Evolutionary conservation across 164 flowering plant genomes (phyloP).

Genomic region (Vitis amurensis): DNA sequence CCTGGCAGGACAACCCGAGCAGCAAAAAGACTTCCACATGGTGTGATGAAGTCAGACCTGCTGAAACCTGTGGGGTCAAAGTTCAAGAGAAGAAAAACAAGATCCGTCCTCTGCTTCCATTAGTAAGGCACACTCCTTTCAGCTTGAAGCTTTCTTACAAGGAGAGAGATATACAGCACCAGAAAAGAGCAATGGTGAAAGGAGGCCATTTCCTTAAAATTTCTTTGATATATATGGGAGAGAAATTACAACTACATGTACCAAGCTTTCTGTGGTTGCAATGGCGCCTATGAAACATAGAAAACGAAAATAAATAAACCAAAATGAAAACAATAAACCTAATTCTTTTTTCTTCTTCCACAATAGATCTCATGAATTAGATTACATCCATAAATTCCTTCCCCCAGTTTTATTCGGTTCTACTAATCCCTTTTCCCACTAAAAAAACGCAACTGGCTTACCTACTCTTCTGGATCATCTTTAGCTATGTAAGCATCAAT

Average conservation of each 20-base stretch:
- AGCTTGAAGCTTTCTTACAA: too few relatives aligned
- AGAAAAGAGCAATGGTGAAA: background rate
- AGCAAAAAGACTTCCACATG: too few relatives aligned
- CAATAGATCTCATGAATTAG: conserved; percentile 43
- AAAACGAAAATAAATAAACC: conserved; percentile 9
- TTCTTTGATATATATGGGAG: conserved; percentile 35
- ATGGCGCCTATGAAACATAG: conserved; percentile 31
- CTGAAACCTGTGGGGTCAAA: too few relatives aligned
- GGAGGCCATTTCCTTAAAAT: conserved; percentile 21
- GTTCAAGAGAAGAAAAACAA: too few relatives aligned
- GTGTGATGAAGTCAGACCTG: too few relatives aligned
- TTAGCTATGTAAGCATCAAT: conserved; percentile 12
- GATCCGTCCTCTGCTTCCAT: too few relatives aligned
- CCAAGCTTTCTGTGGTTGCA: conserved; percentile 32
- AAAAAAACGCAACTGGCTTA: conserved; percentile 23
- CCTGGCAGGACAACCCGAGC: too few relatives aligned
- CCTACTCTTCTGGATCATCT: conserved; percentile 16
- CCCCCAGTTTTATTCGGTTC: conserved; percentile 46
- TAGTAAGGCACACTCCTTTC: too few relatives aligned
- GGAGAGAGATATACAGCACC: too few relatives aligned
- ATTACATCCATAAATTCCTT: conserved; percentile 22
- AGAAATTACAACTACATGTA: conserved; percentile 33
- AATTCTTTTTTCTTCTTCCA: conserved; percentile 19
- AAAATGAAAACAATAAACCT: conserved; percentile 32
- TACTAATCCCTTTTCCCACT: conserved; percentile 18